phyloP scores from a whole-genome alignment of 2,329 filamentous ascomycete genomes.

The Ascochyta pisi region DNA sequence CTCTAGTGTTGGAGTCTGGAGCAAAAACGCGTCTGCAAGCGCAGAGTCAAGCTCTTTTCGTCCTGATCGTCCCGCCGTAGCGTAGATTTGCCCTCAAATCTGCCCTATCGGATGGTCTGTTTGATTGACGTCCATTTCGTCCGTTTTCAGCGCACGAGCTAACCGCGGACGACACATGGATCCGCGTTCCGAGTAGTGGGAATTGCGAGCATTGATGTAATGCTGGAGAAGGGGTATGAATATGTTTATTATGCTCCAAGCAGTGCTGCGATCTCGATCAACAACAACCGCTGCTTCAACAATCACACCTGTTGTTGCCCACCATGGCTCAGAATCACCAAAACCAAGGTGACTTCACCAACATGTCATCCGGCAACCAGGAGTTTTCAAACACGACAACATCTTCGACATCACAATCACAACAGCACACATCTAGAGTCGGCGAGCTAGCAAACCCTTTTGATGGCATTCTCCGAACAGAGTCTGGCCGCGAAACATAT shows the following conservation, averaged over 20 bases:
- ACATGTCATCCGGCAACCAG: conserved; percentile 15
- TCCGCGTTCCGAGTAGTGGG: conserved; percentile 16
- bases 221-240: conserved; percentile 3
- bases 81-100: not conserved
- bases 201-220: conserved; percentile 14
- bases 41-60: conserved; percentile 8
- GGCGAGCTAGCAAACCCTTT: conserved; percentile 7
- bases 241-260: conserved; percentile 12
- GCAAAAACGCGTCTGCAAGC: conserved; percentile 10
- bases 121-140: conserved; percentile 15
- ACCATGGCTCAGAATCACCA: conserved; percentile 27
- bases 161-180: conserved; percentile 12
- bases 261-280: conserved; percentile 6
- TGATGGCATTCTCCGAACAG: conserved; percentile 31
- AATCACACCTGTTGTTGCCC: conserved; percentile 11
- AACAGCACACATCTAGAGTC: conserved; percentile 3
- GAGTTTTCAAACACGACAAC: conserved; percentile 3
- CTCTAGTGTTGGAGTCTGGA: conserved; percentile 14
- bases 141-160: conserved; percentile 21
- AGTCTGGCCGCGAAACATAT: conserved; percentile 41
- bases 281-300: not conserved
- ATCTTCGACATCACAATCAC: conserved; percentile 5
- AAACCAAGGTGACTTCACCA: conserved; percentile 13
- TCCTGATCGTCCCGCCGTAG: conserved; percentile 16
- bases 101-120: conserved; percentile 14